A percentile compares a stretch with the other conserved stretches of the same genome.
These are phyloP conservation scores for Vigna reflexopilosa DNA, from an alignment of 306 rosid species.

Conservation along the genomic window DNA sequence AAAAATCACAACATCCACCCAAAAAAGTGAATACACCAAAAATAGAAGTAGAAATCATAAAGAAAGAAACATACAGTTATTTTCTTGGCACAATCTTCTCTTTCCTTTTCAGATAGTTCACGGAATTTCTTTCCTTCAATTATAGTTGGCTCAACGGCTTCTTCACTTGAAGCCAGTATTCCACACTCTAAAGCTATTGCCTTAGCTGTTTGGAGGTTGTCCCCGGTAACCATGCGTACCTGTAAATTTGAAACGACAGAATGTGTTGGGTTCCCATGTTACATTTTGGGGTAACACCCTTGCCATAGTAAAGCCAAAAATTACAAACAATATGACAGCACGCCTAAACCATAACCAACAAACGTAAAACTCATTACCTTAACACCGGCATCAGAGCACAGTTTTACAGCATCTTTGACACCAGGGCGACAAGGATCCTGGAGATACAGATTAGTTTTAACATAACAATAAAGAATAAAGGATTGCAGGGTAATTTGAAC, in stretches of 20 bases:
- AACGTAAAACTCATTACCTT: slow-evolving; percentile 68
- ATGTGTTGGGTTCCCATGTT: slow-evolving; percentile 41
- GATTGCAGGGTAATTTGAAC: slow-evolving; percentile 30
- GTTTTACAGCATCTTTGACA: slow-evolving; percentile 75
- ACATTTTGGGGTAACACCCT: slow-evolving; percentile 34
- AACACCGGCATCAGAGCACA: slow-evolving; percentile 88
- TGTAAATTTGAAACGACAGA: slow-evolving; percentile 44
- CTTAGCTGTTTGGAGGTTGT: slow-evolving; percentile 94
- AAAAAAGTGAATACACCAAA: neutral
- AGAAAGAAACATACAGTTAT: slow-evolving; percentile 63
- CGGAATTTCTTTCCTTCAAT: slow-evolving; percentile 94
- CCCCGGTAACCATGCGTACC: slow-evolving; percentile 99
- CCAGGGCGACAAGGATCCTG: slow-evolving; percentile 97
- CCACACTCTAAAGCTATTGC: slow-evolving; percentile 99
- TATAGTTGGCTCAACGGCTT: slow-evolving; percentile 73
- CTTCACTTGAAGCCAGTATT: slow-evolving; percentile 72
- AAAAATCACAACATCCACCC: slow-evolving; percentile 3
- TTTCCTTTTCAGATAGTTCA: slow-evolving; percentile 72
- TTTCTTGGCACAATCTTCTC: slow-evolving; percentile 73
- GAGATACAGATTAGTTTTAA: slow-evolving; percentile 27
- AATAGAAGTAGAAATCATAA: slow-evolving; percentile 15
- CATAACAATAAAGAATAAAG: slow-evolving; percentile 41
- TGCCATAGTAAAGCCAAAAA: slow-evolving; percentile 38
- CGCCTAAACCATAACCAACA: slow-evolving; percentile 15
- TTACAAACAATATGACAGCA: slow-evolving; percentile 30